A percentile compares a stretch with the other conserved stretches of the same genome.
Conservation (phyloP, 163 green algal genomes). For the Volvox carteri region DNA sequence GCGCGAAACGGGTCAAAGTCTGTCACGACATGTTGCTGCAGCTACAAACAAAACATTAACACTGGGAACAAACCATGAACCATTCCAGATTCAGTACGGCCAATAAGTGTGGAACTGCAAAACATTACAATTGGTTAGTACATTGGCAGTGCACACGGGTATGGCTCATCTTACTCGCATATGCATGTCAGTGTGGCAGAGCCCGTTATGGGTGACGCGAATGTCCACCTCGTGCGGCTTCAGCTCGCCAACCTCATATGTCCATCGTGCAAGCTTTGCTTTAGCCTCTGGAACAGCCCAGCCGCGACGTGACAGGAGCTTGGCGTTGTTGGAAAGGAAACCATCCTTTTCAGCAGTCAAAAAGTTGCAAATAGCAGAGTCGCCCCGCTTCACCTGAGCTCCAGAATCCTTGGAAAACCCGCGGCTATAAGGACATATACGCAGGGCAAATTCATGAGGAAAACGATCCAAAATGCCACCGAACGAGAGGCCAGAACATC, state of each 20-base stretch:
- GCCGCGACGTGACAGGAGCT: slow-evolving; percentile 22
- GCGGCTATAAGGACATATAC: too few relatives aligned
- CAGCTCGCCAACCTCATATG: slow-evolving; percentile 25
- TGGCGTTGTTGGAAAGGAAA: not conserved
- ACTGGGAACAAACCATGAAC: too few relatives aligned
- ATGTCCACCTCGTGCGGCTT: slow-evolving; percentile 47
- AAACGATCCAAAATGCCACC: not conserved
- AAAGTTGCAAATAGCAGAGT: slow-evolving; percentile 24
- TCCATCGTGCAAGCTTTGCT: slow-evolving; percentile 5
- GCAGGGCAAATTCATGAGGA: not conserved
- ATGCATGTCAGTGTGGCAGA: slow-evolving; percentile 65
- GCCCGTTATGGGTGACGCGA: slow-evolving; percentile 52
- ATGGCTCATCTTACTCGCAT: slow-evolving; percentile 63
- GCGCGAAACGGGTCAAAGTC: too few relatives aligned
- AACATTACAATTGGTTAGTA: not conserved
- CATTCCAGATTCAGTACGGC: too few relatives aligned
- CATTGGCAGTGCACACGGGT: too few relatives aligned
- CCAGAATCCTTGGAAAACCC: too few relatives aligned
- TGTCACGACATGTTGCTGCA: too few relatives aligned
- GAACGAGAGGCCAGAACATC: too few relatives aligned
- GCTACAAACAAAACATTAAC: too few relatives aligned
- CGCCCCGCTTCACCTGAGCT: not conserved
- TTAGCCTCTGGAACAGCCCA: slow-evolving; percentile 36
- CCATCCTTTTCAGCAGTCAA: not conserved
- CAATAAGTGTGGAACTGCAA: not conserved